Percentiles rank a stretch among this genome's conserved stretches.
These are phyloP conservation scores for Cucurbita pepo DNA, from an alignment of 306 rosid genomes.

Conservation along the genomic window DNA sequence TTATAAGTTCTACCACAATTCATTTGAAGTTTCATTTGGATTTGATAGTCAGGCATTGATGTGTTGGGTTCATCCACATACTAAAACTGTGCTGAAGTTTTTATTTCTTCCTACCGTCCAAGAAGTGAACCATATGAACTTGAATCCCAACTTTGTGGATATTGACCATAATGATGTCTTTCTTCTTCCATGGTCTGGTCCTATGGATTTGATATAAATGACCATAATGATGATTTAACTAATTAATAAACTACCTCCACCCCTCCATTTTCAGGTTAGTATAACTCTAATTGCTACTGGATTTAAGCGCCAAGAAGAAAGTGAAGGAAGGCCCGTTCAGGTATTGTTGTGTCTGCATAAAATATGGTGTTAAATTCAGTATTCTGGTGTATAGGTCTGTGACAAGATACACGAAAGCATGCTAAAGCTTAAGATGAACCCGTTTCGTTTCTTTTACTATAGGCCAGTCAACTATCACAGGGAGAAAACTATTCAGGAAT, in stretches of 20 bases:
- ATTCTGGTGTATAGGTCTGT: not conserved
- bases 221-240: not conserved
- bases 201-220: not conserved
- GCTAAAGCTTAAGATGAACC: not conserved
- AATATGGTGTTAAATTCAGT: not conserved
- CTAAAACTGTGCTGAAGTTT: not conserved
- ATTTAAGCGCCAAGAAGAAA: constrained; percentile 97
- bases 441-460: constrained; percentile 5
- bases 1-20: not conserved
- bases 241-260: not conserved
- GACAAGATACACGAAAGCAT: not conserved
- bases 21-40: not conserved
- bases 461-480: constrained; percentile 52
- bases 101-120: not conserved
- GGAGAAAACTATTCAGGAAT: constrained; percentile 34
- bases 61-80: not conserved
- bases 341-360: constrained; percentile 16
- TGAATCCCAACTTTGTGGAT: not conserved
- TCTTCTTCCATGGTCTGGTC: not conserved
- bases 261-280: constrained; percentile 45
- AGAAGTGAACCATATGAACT: not conserved
- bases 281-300: constrained; percentile 95
- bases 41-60: not conserved
- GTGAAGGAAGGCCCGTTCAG: constrained; percentile 62
- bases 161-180: not conserved